Evolutionary conservation across 1,139 yeast genomes (phyloP).

Genomic region (Kazachstania sp.): DNA sequence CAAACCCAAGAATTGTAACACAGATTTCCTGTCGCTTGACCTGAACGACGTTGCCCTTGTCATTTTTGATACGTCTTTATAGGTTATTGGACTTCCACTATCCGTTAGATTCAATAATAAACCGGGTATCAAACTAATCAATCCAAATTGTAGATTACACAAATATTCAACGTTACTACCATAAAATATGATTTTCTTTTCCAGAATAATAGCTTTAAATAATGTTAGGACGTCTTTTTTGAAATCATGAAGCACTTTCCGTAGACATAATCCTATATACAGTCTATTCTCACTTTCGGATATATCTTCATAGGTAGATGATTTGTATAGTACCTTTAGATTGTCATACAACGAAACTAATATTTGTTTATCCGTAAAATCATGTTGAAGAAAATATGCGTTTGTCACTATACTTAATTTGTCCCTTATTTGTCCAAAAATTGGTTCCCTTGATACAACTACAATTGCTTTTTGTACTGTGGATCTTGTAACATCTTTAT

Average conservation of each 20-base stretch:
- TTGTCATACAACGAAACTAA: conserved; percentile 69
- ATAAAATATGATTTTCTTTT: conserved; percentile 58
- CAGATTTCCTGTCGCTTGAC: conserved; percentile 69
- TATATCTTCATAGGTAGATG: conserved; percentile 22
- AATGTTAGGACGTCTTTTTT: conserved; percentile 55
- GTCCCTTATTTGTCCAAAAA: conserved; percentile 80
- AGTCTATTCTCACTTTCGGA: conserved; percentile 44
- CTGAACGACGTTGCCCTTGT: conserved; percentile 60
- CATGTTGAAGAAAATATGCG: conserved; percentile 73
- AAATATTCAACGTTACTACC: conserved; percentile 78
- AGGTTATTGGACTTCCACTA: conserved; percentile 71
- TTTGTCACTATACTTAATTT: conserved; percentile 83
- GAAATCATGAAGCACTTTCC: conserved; percentile 55
- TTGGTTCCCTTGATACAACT: conserved; percentile 78
- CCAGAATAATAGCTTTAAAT: conserved; percentile 69
- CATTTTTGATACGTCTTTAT: conserved; percentile 46
- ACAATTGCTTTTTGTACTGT: conserved; percentile 89
- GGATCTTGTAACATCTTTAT: conserved; percentile 71
- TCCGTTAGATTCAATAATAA: conserved; percentile 64
- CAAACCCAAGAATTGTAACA: conserved; percentile 73
- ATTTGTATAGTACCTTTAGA: conserved; percentile 43
- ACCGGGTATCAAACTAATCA: conserved; percentile 64
- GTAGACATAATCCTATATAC: conserved; percentile 68
- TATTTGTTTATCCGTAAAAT: conserved; percentile 61
- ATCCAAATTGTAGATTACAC: conserved; percentile 63